These are phyloP conservation scores for Alternaria sp. DNA, from an alignment of 2,329 filamentous ascomycete genomes.

Conservation along the genomic window DNA sequence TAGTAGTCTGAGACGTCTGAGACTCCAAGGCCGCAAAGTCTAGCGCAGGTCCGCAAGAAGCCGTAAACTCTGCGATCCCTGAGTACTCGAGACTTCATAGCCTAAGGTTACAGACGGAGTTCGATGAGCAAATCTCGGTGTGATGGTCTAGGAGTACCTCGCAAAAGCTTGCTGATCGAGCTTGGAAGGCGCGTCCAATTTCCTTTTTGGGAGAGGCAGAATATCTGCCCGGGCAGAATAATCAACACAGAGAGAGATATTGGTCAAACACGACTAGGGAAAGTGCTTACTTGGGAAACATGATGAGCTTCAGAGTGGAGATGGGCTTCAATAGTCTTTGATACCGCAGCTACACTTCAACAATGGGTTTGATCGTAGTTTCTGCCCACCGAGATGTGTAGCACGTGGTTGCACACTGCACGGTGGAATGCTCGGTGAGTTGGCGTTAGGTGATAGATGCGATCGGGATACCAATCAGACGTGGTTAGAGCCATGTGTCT, in stretches of 20 bases:
- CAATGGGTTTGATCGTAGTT: background rate
- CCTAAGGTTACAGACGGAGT: background rate
- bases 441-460: background rate
- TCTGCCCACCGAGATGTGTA: background rate
- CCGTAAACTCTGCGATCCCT: background rate
- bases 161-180: background rate
- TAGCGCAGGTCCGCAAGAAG: conserved; percentile 3
- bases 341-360: background rate
- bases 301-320: background rate
- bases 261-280: background rate
- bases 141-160: background rate
- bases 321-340: background rate
- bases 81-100: background rate
- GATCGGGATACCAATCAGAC: conserved; percentile 2
- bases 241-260: background rate
- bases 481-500: conserved; percentile 1
- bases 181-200: background rate
- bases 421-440: conserved; percentile 10
- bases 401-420: background rate
- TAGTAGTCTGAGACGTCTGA: background rate
- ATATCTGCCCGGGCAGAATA: conserved; percentile 3
- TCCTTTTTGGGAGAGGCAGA: background rate
- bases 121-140: background rate
- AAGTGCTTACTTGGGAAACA: background rate
- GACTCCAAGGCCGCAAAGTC: background rate